A percentile compares a stretch with the other conserved stretches of the same genome.
Evolutionary conservation across 306 rosid genomes (phyloP).

Genomic region (Casuarina equisetifolia): DNA sequence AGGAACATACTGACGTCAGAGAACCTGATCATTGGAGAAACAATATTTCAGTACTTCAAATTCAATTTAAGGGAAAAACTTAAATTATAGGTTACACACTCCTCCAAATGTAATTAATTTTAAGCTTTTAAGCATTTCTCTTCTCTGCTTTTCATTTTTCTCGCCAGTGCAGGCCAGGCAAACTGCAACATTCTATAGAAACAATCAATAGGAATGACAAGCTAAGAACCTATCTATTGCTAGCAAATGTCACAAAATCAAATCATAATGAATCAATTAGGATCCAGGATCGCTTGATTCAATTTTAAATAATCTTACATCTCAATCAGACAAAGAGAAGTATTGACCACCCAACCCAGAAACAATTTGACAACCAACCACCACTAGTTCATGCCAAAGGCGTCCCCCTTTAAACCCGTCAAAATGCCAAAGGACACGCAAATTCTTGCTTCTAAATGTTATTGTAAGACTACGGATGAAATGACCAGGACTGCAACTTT

Average conservation of each 20-base stretch:
- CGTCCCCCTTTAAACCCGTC: background rate
- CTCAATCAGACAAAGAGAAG: background rate
- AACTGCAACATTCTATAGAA: background rate
- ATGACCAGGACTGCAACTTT: background rate
- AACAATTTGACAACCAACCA: background rate
- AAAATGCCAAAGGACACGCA: background rate
- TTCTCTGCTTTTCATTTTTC: background rate
- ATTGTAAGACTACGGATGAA: background rate
- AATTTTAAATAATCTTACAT: background rate
- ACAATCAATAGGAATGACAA: background rate
- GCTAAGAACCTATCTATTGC: background rate
- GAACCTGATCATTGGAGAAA: constrained; percentile 59
- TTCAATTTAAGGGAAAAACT: background rate
- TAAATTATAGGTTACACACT: background rate
- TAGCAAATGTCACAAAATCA: background rate
- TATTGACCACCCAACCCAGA: background rate
- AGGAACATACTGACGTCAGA: constrained; percentile 62
- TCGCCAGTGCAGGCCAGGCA: background rate
- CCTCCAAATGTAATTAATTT: background rate
- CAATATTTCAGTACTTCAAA: constrained; percentile 17
- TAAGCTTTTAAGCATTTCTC: background rate
- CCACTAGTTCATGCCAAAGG: background rate
- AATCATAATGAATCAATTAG: background rate
- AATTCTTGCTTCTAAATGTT: background rate
- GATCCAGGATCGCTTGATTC: background rate